Evolutionary conservation across 192 early-diverging fungal species (phyloP), one percentile per base, ranked within the genome.

Genomic region (Entomortierella beljakovae): DNA sequence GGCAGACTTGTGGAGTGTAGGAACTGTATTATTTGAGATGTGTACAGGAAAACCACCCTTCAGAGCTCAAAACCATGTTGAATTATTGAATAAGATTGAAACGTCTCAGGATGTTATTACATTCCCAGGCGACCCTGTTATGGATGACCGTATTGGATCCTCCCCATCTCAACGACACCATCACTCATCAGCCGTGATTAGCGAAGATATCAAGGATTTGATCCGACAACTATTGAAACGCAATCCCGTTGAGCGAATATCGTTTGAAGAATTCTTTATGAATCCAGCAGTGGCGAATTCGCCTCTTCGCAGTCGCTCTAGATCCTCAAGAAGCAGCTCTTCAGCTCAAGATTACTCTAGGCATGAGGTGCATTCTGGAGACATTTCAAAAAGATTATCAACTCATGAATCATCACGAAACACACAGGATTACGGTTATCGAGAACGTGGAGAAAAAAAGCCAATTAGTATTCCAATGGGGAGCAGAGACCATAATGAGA

Each of bases 1-100:
- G 71, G 96, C 96, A 0, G 98, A 99, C 82, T 72, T 99, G 25
- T 99, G 98, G 98, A 94, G 92, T 59, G 91, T 99, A 7, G 98
- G 98, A 15, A 93, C 95, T 2, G 95, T 99, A 23, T 71, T 96
- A 2, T 99, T 95, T 80, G 97, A 98, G 77, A 95, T 98, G 92
- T 86, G 94, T 49, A 88, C 92, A 3, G 97, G 97, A 15, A 87
- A 88, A 33, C 94, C 95, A 31, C 98, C 98, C 1, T 99, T 95
- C 81, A 88, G 91, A 40, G 98, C 98, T 1, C 89, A 87, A 52
- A 98, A 98, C 80, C 95, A 99, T 67, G 88, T 98, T 9, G 98
- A 99, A 56, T 82, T 99, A 34, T 82, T 98, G 46, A 82, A 92
- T 23, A 94, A 92, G 80, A 99, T 99, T 61, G 96, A 99, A 71